These are phyloP conservation scores for Fusarium gaditjirri DNA, from an alignment of 2,329 filamentous ascomycete species.

Conservation along the genomic window DNA sequence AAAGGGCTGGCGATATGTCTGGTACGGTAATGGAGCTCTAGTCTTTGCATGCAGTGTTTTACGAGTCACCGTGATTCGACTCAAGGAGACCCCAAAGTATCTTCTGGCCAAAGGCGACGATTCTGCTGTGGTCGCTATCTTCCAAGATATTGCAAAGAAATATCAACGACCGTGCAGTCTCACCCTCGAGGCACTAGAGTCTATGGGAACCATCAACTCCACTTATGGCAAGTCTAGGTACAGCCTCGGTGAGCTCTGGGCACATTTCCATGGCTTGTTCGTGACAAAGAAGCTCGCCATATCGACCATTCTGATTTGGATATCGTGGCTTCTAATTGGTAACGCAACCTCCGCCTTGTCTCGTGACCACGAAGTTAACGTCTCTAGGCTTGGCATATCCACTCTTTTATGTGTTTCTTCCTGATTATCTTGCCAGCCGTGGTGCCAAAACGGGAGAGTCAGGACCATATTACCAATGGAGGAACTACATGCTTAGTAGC, in stretches of 20 bases:
- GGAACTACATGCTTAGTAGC: background rate
- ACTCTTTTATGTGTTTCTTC: background rate
- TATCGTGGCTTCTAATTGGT: background rate
- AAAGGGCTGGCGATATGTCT: background rate
- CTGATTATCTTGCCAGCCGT: background rate
- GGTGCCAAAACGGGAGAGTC: background rate
- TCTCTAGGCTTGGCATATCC: background rate
- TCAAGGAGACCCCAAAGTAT: background rate
- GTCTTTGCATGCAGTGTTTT: background rate
- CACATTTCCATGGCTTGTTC: background rate
- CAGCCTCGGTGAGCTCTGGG: background rate
- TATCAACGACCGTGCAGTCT: background rate
- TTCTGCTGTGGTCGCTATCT: background rate
- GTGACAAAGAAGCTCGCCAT: background rate
- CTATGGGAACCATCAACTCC: background rate
- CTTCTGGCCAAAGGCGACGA: background rate
- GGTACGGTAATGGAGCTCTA: background rate
- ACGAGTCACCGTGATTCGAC: background rate
- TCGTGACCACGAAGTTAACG: background rate
- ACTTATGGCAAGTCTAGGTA: background rate
- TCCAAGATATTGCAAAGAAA: background rate
- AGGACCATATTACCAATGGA: background rate
- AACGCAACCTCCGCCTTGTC: rapidly evolving
- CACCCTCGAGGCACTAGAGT: background rate
- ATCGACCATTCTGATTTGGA: background rate